Evolutionary conservation across 345 rosid genomes (phyloP), one percentile per base, ranked within the genome.

Genomic region (Crucihimalaya himalaica): DNA sequence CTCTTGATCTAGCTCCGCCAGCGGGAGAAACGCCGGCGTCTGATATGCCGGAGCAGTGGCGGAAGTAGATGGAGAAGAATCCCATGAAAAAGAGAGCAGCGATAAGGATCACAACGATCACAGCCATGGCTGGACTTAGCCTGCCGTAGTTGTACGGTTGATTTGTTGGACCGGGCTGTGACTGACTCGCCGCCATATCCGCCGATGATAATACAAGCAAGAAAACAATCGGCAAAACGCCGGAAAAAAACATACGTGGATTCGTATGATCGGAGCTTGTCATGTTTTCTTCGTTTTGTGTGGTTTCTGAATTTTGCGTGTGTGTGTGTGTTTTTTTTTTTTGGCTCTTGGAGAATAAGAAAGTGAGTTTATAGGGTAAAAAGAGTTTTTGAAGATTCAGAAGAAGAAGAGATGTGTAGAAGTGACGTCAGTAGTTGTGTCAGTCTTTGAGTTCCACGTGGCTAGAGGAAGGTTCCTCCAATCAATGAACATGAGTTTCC

Each of bases 61-160:
- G 98, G 76, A 96, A 81, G 83, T 92, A 96, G 82, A 96, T 84
- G 31, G 96, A 82, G 85, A 96, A 87, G 83, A 92, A 85, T 4
- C 85, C 97, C 88, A 92, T 83, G 67, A 89, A 82, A 83, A 92
- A 92, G 39, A 96, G 87, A n/a, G 89, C 91, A 2, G 87, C 85
- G 31, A 96, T 60, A 0, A 96, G 39, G 69, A 92, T 84, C 21
- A 90, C 89, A 27, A 96, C 71, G 62, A 96, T 88, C 5, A 96
- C 77, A 1, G 91, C 97, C 93, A 96, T 78, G 52, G 96, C 84
- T 5, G 99, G 96, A 43, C 85, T 87, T 76, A 90, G 82, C 15
- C 71, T 80, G 2, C 74, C 63, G 75, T 84, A 74, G 53, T 31
- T 31, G 46, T 79, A 84, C 0, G 37, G 51, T 10, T 80, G 67